These are phyloP conservation scores for Neocatenulostroma microsporum DNA, from an alignment of 2,329 filamentous ascomycete species.

Conservation along the genomic window DNA sequence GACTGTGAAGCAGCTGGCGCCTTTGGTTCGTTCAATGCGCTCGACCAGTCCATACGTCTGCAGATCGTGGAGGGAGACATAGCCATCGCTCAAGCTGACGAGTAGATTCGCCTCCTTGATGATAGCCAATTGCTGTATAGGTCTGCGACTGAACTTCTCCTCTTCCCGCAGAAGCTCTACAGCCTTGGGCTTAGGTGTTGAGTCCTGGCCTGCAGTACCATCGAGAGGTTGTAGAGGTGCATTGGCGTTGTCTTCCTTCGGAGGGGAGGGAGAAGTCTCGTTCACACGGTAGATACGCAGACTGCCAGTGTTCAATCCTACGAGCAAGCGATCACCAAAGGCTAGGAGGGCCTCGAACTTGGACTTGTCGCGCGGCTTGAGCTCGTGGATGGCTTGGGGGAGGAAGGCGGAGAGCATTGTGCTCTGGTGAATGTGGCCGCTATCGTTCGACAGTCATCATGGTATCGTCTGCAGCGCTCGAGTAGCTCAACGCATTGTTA, in stretches of 20 bases:
- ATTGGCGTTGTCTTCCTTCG: constrained; percentile 19
- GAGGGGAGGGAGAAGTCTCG: constrained; percentile 45
- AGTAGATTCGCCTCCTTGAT: constrained; percentile 93
- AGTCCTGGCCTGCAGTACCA: constrained; percentile 36
- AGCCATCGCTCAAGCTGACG: constrained; percentile 81
- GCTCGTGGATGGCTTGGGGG: constrained; percentile 92
- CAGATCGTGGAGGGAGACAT: constrained; percentile 83
- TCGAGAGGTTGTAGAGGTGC: too few species aligned
- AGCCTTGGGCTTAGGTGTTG: constrained; percentile 35
- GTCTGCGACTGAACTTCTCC: constrained; percentile 84
- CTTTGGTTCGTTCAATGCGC: constrained; percentile 72
- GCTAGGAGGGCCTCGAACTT: constrained; percentile 94
- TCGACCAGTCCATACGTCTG: constrained; percentile 77
- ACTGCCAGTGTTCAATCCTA: constrained; percentile 82
- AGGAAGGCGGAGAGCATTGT: constrained; percentile 84
- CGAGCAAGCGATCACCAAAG: constrained; percentile 84
- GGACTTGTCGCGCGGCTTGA: constrained; percentile 89
- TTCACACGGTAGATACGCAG: constrained; percentile 89
- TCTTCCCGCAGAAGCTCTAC: constrained; percentile 85
- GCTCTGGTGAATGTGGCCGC: constrained; percentile 3
- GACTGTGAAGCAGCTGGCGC: constrained; percentile 82
- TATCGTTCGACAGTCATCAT: too few species aligned
- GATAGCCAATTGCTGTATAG: constrained; percentile 87
- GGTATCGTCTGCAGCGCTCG: too few species aligned
- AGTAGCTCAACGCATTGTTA: too few species aligned